phyloP scores from a whole-genome alignment of 2,329 filamentous ascomycete genomes.

The Chalara sp. region DNA sequence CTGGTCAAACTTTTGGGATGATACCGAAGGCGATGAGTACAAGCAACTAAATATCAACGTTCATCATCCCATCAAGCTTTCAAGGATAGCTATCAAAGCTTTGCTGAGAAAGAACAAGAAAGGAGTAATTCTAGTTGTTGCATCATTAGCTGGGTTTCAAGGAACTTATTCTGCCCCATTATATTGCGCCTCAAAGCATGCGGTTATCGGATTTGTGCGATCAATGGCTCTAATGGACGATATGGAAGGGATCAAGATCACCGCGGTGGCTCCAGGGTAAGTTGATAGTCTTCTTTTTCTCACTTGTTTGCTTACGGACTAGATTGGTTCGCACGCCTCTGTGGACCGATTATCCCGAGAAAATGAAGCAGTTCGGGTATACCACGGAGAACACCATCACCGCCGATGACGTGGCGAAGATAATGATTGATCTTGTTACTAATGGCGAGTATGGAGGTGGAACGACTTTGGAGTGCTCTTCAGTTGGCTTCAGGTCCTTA shows the following conservation, averaged over 20 bases:
- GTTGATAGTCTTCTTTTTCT: background rate
- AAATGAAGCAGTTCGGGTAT: slow-evolving; percentile 6
- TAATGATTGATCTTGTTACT: slow-evolving; percentile 5
- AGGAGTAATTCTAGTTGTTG: slow-evolving; percentile 28
- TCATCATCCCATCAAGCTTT: slow-evolving; percentile 33
- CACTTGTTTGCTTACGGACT: background rate
- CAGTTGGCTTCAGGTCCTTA: background rate
- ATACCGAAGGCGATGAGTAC: slow-evolving; percentile 28
- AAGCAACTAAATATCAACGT: slow-evolving; percentile 28
- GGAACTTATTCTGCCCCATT: slow-evolving; percentile 26
- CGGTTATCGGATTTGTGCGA: slow-evolving; percentile 31
- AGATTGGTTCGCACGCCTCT: slow-evolving; percentile 11
- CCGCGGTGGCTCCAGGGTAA: slow-evolving; percentile 26
- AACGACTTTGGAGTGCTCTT: slow-evolving; percentile 1
- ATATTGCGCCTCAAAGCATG: slow-evolving; percentile 32
- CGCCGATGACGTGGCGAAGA: slow-evolving; percentile 6
- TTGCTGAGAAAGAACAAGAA: slow-evolving; percentile 27
- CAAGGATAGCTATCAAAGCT: slow-evolving; percentile 29
- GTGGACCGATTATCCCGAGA: slow-evolving; percentile 10
- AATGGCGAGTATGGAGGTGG: slow-evolving; percentile 7
- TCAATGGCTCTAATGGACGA: slow-evolving; percentile 27
- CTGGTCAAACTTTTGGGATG: slow-evolving; percentile 30
- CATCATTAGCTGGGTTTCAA: slow-evolving; percentile 27
- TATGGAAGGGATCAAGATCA: slow-evolving; percentile 29
- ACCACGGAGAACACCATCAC: slow-evolving; percentile 1